Evolutionary conservation across 495 filamentous ascomycete genomes (phyloP).

Genomic region (Xylaria acuta): DNA sequence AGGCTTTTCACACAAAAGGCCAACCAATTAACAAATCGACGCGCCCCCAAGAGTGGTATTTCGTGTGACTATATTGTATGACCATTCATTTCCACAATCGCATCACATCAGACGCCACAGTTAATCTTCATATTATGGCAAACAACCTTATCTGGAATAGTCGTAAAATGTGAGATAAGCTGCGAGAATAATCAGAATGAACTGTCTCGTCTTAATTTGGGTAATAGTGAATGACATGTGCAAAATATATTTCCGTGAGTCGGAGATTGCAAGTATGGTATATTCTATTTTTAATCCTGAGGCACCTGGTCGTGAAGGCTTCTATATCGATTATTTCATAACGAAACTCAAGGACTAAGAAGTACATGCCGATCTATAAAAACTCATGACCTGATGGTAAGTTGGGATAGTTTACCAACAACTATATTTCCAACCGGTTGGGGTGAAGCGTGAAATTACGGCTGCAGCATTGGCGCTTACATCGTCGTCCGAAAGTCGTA

Average conservation of each 20-base stretch:
- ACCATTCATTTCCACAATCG: background rate
- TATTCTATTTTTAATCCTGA: background rate
- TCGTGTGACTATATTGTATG: background rate
- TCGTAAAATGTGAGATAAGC: background rate
- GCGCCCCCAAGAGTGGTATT: background rate
- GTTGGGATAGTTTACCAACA: background rate
- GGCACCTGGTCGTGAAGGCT: background rate
- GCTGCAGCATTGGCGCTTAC: background rate
- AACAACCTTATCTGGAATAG: background rate
- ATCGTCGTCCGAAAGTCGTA: background rate
- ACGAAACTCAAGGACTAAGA: background rate
- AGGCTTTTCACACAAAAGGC: background rate
- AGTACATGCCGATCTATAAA: background rate
- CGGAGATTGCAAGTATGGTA: background rate
- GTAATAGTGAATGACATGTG: background rate
- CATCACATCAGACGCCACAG: background rate
- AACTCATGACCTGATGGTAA: background rate
- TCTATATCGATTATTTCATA: background rate
- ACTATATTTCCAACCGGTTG: background rate
- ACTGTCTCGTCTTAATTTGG: background rate
- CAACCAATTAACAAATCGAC: background rate
- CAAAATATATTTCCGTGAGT: background rate
- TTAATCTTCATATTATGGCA: background rate
- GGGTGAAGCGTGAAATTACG: background rate
- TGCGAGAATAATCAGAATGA: background rate